Evolutionary conservation across 169 alveolate species (phyloP).

Genomic region (Plasmodium gaboni): DNA sequence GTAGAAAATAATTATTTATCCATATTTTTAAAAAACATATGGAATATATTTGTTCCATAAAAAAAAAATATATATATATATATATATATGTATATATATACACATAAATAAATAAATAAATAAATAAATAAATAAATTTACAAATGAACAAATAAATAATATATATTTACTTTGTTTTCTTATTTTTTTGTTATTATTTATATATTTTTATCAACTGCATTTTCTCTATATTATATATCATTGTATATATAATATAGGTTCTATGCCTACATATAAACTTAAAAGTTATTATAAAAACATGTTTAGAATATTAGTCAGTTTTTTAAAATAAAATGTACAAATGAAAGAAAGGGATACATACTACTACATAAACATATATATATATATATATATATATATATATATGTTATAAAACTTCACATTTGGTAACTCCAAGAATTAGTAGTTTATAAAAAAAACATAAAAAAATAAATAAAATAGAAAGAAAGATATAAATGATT

Average conservation of each 20-base stretch:
- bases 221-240: background rate
- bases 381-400: background rate
- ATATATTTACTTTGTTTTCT: background rate
- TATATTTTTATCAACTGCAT: background rate
- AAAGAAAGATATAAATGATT: background rate
- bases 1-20: slow-evolving; percentile 50
- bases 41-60: slow-evolving; percentile 24
- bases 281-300: background rate
- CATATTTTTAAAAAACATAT: slow-evolving; percentile 16
- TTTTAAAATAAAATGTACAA: background rate
- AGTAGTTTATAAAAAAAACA: background rate
- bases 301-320: background rate
- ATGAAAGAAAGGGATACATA: background rate
- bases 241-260: background rate
- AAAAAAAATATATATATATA: background rate
- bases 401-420: too few species aligned
- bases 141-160: background rate
- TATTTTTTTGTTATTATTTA: slow-evolving; percentile 7
- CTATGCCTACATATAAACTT: background rate
- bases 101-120: background rate
- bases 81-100: too few species aligned
- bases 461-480: background rate
- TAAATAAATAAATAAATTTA: background rate
- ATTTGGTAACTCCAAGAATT: background rate
- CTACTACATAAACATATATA: background rate